These are phyloP conservation scores for Lumnitzera littorea DNA, from an alignment of 345 rosid species.

Conservation along the genomic window DNA sequence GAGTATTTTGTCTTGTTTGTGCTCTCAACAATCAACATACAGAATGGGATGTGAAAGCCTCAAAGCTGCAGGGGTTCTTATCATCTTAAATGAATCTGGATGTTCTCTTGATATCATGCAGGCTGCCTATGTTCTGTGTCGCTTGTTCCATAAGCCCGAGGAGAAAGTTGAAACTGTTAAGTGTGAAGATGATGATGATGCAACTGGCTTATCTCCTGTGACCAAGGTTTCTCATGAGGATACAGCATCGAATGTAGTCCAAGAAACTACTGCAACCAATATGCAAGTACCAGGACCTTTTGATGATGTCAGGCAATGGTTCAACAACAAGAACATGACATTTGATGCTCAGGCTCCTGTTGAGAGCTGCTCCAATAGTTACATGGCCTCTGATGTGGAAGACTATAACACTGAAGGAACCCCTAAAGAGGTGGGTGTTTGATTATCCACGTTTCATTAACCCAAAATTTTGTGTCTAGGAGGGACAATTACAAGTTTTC, in stretches of 20 bases:
- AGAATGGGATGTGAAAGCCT: too few species aligned
- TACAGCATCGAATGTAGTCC: conserved; percentile 53
- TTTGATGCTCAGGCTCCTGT: conserved; percentile 19
- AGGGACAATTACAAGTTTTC: neutral
- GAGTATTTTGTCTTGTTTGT: too few species aligned
- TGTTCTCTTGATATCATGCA: conserved; percentile 15
- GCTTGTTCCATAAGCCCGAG: conserved; percentile 71
- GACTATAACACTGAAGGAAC: conserved; percentile 35
- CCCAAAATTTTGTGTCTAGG: neutral
- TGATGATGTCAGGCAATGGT: conserved; percentile 26
- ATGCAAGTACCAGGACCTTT: conserved; percentile 16
- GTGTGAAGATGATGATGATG: conserved; percentile 42
- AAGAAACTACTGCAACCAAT: conserved; percentile 34
- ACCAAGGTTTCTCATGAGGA: conserved; percentile 60
- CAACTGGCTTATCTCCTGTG: conserved; percentile 36
- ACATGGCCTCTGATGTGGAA: conserved; percentile 42
- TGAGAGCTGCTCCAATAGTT: conserved; percentile 41
- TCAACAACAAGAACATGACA: conserved; percentile 22
- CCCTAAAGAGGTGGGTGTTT: conserved; percentile 30
- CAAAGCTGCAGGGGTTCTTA: neutral
- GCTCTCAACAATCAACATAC: too few species aligned
- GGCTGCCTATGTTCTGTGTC: conserved; percentile 73
- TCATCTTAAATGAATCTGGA: neutral
- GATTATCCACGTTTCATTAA: too few species aligned
- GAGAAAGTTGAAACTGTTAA: conserved; percentile 34